Evolutionary conservation across 805 yeast genomes (phyloP), one percentile per base, ranked within the genome.

Genomic region (Lipomyces sp.): DNA sequence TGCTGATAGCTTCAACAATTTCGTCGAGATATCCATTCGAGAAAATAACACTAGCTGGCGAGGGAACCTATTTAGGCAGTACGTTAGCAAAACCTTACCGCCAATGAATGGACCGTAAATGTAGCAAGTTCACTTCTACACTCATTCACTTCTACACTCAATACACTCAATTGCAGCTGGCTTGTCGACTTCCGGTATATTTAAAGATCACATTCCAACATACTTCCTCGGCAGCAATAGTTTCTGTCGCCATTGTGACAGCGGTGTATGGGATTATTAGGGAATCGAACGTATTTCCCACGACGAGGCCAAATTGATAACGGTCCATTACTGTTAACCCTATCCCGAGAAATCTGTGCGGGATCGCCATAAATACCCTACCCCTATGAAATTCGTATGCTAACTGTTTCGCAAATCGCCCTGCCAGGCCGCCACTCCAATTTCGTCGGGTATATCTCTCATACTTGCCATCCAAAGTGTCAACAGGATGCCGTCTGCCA

Each of bases 1-100:
- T 88, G 73, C 95, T 83, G 69, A 92, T 63, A 53, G 65, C 69
- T 48, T 67, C 64, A 34, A 69, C 42, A 62, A 88, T 83, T 73
- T 88, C 93, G 65, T 83, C 82, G 74, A 90, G 81, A 72, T 84
- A 86, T 39, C 83, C 83, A 76, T 91, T 88, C 70, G 90, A 93
- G 72, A 90, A 78, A 62, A 76, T 69, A 69, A 83, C 80, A 54
- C 73, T 62, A 42, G 67, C 61, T 39, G 72, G 72, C 59, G 71
- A 67, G 55, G 71, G 69, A 18, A 65, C 71, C 69, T 70, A 59
- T 29, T 42, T 30, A 42, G 39, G 39, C 54, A 32, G 54, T 8
- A 42, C 15, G 48, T 42, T 42, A 42, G 48, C 6, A 5, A 5
- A n/a, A 18, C n/a, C 3, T 4, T 42, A 4, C n/a, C 4, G 48